A percentile compares a stretch with the other conserved stretches of the same genome.
Evolutionary conservation across 495 filamentous ascomycete genomes (phyloP).

Genomic region (Delitschia confertaspora): DNA sequence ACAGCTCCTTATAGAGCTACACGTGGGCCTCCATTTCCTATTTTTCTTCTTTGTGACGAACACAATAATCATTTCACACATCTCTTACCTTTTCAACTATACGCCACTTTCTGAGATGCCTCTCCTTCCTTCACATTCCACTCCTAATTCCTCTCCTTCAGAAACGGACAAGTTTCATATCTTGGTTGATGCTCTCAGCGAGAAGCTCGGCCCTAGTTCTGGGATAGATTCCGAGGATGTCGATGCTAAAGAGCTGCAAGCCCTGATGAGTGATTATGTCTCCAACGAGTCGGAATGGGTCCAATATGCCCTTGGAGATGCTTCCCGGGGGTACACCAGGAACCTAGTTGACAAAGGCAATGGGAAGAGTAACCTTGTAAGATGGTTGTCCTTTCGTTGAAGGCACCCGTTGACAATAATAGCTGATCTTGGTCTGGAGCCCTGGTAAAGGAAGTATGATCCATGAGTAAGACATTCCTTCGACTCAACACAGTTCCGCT

Average conservation of each 20-base stretch:
- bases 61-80: not conserved
- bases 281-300: conserved; percentile 62
- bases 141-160: not conserved
- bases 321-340: conserved; percentile 62
- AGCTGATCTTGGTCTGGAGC: conserved; percentile 88
- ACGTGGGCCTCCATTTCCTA: too few species aligned
- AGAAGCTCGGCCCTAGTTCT: conserved; percentile 63
- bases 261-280: conserved; percentile 61
- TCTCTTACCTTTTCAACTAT: not conserved
- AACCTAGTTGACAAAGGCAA: conserved; percentile 88
- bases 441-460: conserved; percentile 78
- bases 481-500: not conserved
- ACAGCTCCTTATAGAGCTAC: too few species aligned
- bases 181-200: conserved; percentile 63
- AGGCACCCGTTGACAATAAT: conserved; percentile 4
- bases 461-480: conserved; percentile 49
- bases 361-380: conserved; percentile 80
- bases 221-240: conserved; percentile 74
- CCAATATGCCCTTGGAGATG: conserved; percentile 58
- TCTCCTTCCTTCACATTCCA: too few species aligned
- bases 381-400: conserved; percentile 13
- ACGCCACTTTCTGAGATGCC: too few species aligned
- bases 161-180: conserved; percentile 8
- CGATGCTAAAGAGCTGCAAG: conserved; percentile 56
- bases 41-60: too few species aligned